Conservation (phyloP, 1,139 yeast species). For the Spencermartinsiella ligniputridi region DNA sequence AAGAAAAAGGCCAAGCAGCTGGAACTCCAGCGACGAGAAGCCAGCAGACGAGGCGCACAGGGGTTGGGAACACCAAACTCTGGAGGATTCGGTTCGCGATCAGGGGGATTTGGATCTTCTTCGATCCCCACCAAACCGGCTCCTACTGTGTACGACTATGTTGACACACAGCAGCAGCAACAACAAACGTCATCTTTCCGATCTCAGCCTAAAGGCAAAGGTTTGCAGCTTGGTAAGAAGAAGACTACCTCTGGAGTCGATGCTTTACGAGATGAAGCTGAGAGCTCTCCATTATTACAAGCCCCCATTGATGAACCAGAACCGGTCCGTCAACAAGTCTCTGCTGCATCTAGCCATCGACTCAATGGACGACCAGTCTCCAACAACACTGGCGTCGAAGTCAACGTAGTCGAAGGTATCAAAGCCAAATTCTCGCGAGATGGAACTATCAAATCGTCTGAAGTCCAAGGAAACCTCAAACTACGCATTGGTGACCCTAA, state of each 20-base stretch:
- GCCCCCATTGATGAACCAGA: conserved; percentile 12
- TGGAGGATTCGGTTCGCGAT: conserved; percentile 12
- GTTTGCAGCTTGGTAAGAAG: conserved; percentile 78
- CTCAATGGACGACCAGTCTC: conserved; percentile 26
- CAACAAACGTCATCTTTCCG: neutral
- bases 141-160: conserved; percentile 21
- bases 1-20: conserved; percentile 94
- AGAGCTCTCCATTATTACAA: conserved; percentile 31
- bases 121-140: conserved; percentile 21
- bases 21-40: conserved; percentile 69
- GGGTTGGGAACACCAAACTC: conserved; percentile 14
- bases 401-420: conserved; percentile 72
- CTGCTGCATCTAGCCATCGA: conserved; percentile 17
- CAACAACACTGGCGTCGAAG: conserved; percentile 65
- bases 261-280: conserved; percentile 39
- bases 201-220: conserved; percentile 49
- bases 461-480: conserved; percentile 87
- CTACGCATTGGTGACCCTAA: conserved; percentile 74
- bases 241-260: conserved; percentile 41
- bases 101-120: conserved; percentile 16
- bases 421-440: conserved; percentile 78
- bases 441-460: conserved; percentile 69
- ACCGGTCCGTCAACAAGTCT: conserved; percentile 22
- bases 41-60: conserved; percentile 51
- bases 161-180: conserved; percentile 8